Evolutionary conservation across 2,329 filamentous ascomycete genomes (phyloP), one percentile per base, ranked within the genome.

Genomic region (Periconia digitata): DNA sequence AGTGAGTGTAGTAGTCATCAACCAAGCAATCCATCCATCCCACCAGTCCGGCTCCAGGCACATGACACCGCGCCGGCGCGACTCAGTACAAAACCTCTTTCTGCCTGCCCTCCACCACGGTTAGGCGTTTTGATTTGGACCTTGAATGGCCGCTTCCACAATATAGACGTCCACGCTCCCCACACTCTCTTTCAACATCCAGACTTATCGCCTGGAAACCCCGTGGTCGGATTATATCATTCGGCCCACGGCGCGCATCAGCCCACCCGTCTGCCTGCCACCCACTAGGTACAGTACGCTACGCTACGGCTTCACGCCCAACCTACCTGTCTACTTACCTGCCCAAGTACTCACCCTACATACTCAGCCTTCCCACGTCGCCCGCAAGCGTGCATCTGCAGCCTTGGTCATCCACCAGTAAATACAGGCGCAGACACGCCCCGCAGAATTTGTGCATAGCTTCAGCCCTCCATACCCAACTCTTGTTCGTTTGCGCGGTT

Each of bases 1-100:
- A n/a, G n/a, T n/a, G n/a, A n/a, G n/a, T n/a, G n/a, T n/a, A n/a
- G n/a, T n/a, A n/a, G n/a, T n/a, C n/a, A n/a, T n/a, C n/a, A n/a
- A n/a, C n/a, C n/a, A n/a, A n/a, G n/a, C n/a, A n/a, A n/a, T n/a
- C n/a, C n/a, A n/a, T n/a, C n/a, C n/a, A n/a, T n/a, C n/a, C n/a
- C n/a, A n/a, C n/a, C 47, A 43, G 49, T 37, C 41, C 34, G 35
- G 27, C 43, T n/a, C n/a, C n/a, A 50, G 43, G 46, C 60, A 64
- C 53, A 50, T 65, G 62, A 63, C 55, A 51, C 23, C 60, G 62
- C 60, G 62, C 56, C 38, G 24, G 44, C 38, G 42, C 48, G 42
- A 38, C 40, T 32, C 27, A 32, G n/a, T n/a, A n/a, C n/a, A n/a
- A n/a, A n/a, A n/a, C n/a, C n/a, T n/a, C n/a, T 32, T 32, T 32